Evolutionary conservation across 2,329 filamentous ascomycete species (phyloP), one percentile per base, ranked within the genome.

Genomic region (Fusarium guadeloupense): DNA sequence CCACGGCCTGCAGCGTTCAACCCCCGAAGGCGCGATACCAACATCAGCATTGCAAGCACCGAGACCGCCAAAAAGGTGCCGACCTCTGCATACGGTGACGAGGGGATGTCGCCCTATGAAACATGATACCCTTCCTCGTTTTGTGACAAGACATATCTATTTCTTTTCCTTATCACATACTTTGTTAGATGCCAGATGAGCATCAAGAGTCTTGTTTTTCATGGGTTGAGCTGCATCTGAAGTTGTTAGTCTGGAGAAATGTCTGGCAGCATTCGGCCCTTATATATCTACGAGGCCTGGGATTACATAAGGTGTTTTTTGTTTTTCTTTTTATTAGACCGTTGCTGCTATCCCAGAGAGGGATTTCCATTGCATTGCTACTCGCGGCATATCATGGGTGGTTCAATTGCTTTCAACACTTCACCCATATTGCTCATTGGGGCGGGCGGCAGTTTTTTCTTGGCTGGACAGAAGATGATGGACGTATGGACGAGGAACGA

Each of bases 21-120:
- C 39, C 74, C 79, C 3, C 77, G 76, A 56, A 78, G 85, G 52
- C 80, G 86, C 26, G 83, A 85, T 62, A 88, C 85, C 48, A 85
- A 86, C 64, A 83, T 82, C 2, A 87, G 84, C 62, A 82, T 85
- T 23, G 83, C 81, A 26, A 88, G 85, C 69, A 86, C 84, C 2
- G 86, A 88, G 65, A 89, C 86, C 37, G 86, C 86, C 33, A 88
- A 87, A 75, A 86, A 86, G 70, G 70, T 85, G 25, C 54, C 59
- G 14, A 51, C 59, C 16, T 61, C 75, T 33, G 67, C 78, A 43
- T 71, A 76, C 57, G 73, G 73, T 56, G 75, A 74, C 59, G 71
- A 73, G 58, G 59, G 63, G 54, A 59, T 42, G 62, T 67, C 64
- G 23, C 56, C 60, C 37, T 68, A 66, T 55, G 68, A 70, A 62